phyloP scores from a whole-genome alignment of 306 rosid species.

The Cicer cuneatum region DNA sequence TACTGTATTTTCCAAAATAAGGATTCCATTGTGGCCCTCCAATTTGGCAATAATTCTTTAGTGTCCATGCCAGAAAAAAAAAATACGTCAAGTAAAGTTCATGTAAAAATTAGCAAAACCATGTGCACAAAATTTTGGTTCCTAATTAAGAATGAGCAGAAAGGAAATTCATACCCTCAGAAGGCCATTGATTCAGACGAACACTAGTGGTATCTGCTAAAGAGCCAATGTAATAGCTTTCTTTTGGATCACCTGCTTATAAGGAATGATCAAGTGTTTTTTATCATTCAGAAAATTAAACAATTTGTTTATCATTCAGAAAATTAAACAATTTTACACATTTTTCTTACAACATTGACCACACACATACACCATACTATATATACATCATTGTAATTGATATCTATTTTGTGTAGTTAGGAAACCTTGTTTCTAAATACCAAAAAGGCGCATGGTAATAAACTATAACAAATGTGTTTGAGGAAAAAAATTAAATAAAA shows the following conservation, averaged over 20 bases:
- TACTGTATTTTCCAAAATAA: constrained; percentile 62
- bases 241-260: constrained; percentile 78
- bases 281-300: constrained; percentile 20
- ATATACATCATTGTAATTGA: no score
- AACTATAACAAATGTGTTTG: no score
- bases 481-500: no score
- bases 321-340: neutral
- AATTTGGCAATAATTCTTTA: constrained; percentile 68
- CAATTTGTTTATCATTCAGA: neutral
- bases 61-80: constrained; percentile 43
- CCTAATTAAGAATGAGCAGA: constrained; percentile 22
- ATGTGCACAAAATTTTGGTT: neutral
- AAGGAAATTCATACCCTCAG: constrained; percentile 57
- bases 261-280: neutral
- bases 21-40: constrained; percentile 74
- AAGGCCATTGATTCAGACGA: constrained; percentile 85
- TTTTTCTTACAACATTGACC: no score
- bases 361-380: no score
- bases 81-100: constrained; percentile 1
- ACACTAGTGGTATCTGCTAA: constrained; percentile 51
- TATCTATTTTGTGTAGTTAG: no score
- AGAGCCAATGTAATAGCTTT: constrained; percentile 73
- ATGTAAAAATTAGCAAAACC: neutral
- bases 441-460: no score
- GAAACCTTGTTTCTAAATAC: no score